phyloP scores from a whole-genome alignment of 2,329 filamentous ascomycete genomes.

The Clarireedia homoeocarpa region DNA sequence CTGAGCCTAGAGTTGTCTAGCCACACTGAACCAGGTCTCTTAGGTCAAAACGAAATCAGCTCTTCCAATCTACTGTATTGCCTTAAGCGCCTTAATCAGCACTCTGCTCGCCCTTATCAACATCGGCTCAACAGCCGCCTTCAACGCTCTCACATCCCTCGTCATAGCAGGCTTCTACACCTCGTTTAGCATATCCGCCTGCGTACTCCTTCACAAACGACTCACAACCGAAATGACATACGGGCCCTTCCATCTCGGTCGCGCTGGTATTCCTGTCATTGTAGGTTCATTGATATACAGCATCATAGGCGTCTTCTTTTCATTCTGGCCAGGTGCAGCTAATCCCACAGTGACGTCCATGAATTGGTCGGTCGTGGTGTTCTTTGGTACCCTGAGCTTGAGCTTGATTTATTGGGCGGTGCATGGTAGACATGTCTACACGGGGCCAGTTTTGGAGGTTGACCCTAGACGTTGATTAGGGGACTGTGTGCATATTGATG shows the following conservation, averaged over 20 bases:
- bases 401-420: conserved; percentile 6
- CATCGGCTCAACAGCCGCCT: conserved; percentile 4
- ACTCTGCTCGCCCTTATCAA: conserved; percentile 4
- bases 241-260: conserved; percentile 7
- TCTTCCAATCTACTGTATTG: conserved; percentile 5
- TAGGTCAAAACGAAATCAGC: neutral
- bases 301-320: conserved; percentile 7
- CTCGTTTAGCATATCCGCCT: conserved; percentile 4
- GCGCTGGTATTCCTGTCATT: conserved; percentile 4
- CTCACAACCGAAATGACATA: conserved; percentile 9
- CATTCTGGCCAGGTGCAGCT: conserved; percentile 4
- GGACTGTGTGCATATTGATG: too few relatives aligned
- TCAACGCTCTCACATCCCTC: conserved; percentile 5
- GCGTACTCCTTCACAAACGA: conserved; percentile 9
- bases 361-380: conserved; percentile 10
- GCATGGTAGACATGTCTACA: conserved; percentile 6
- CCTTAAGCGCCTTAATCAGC: neutral
- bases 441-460: conserved; percentile 1
- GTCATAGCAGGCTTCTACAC: conserved; percentile 8
- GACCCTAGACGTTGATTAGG: neutral
- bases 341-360: neutral
- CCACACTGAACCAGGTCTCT: neutral
- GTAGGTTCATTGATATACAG: conserved; percentile 5
- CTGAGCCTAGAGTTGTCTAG: neutral
- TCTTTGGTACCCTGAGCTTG: neutral